phyloP scores from a whole-genome alignment of 2,329 filamentous ascomycete genomes.

The Sporothrix mexicana region DNA sequence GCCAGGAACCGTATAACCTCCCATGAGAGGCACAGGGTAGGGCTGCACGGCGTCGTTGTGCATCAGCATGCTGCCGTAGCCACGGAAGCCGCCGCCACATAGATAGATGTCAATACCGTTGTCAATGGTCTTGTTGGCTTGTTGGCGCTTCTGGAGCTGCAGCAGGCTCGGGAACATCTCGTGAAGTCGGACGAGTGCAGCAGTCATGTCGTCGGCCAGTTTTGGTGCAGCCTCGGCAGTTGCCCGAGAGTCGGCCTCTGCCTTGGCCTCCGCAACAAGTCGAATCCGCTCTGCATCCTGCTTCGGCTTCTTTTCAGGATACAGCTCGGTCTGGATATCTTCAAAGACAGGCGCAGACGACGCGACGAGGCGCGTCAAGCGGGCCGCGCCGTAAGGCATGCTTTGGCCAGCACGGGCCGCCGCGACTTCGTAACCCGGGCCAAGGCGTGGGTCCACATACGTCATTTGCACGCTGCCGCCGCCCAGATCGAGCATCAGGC shows the following conservation, averaged over 20 bases:
- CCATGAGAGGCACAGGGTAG: constrained; percentile 84
- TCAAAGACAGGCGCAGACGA: background rate
- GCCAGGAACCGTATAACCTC: constrained; percentile 72
- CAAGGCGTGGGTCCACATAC: constrained; percentile 58
- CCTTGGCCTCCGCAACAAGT: constrained; percentile 14
- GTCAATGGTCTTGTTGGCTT: constrained; percentile 47
- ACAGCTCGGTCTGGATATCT: background rate
- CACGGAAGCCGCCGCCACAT: constrained; percentile 87
- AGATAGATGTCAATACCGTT: constrained; percentile 73
- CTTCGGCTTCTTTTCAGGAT: background rate
- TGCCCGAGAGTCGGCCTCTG: constrained; percentile 47
- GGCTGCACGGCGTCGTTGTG: constrained; percentile 72
- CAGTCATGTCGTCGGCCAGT: constrained; percentile 63
- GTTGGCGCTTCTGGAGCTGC: constrained; percentile 42
- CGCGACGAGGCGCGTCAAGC: constrained; percentile 53
- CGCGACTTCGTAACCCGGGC: constrained; percentile 54
- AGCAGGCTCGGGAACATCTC: constrained; percentile 57
- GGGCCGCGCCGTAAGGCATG: constrained; percentile 66
- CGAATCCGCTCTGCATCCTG: constrained; percentile 12
- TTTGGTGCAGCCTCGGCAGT: constrained; percentile 57
- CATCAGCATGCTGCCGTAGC: constrained; percentile 91
- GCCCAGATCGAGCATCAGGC: constrained; percentile 82
- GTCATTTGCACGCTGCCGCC: constrained; percentile 73
- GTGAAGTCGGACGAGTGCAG: constrained; percentile 63
- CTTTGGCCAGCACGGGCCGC: constrained; percentile 63